phyloP scores from a whole-genome alignment of 805 yeast species.

The Lipomyces sp. region DNA sequence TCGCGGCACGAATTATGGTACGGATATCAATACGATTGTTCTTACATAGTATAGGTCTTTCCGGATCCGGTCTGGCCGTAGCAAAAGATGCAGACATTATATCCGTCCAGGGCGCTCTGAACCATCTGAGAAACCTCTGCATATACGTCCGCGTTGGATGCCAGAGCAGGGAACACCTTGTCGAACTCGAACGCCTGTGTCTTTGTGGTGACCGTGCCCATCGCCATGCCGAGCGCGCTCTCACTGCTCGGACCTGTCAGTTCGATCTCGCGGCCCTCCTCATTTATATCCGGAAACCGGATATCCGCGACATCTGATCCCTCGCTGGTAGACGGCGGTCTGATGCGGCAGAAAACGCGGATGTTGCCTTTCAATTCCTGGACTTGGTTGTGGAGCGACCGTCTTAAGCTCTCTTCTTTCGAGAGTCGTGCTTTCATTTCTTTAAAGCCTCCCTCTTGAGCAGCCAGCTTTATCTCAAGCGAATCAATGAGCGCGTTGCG shows the following conservation, averaged over 20 bases:
- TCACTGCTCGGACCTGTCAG: slow-evolving; percentile 31
- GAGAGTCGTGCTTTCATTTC: slow-evolving; percentile 42
- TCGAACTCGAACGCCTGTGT: slow-evolving; percentile 63
- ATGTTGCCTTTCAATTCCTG: slow-evolving; percentile 92
- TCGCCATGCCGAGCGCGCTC: slow-evolving; percentile 22
- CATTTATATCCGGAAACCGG: slow-evolving; percentile 35
- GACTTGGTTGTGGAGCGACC: slow-evolving; percentile 65
- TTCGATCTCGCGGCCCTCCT: slow-evolving; percentile 31
- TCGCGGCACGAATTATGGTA: too few relatives aligned
- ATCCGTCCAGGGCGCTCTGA: slow-evolving; percentile 84
- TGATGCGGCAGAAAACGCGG: slow-evolving; percentile 80
- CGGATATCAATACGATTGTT: not conserved
- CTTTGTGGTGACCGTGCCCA: slow-evolving; percentile 31
- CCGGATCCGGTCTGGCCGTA: slow-evolving; percentile 98
- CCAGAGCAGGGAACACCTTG: slow-evolving; percentile 58
- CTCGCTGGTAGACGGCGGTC: slow-evolving; percentile 49
- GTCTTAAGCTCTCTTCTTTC: slow-evolving; percentile 54
- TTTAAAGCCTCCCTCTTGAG: slow-evolving; percentile 37
- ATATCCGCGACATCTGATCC: slow-evolving; percentile 35
- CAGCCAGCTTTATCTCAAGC: slow-evolving; percentile 28
- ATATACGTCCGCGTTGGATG: slow-evolving; percentile 63
- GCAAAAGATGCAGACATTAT: slow-evolving; percentile 88
- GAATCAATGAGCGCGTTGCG: slow-evolving; percentile 28
- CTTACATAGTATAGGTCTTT: slow-evolving; percentile 80
- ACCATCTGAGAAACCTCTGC: slow-evolving; percentile 82